Percentiles rank a stretch among this genome's conserved stretches.
Conservation (phyloP, 2,329 filamentous ascomycete species). For the Claviceps maximensis region DNA sequence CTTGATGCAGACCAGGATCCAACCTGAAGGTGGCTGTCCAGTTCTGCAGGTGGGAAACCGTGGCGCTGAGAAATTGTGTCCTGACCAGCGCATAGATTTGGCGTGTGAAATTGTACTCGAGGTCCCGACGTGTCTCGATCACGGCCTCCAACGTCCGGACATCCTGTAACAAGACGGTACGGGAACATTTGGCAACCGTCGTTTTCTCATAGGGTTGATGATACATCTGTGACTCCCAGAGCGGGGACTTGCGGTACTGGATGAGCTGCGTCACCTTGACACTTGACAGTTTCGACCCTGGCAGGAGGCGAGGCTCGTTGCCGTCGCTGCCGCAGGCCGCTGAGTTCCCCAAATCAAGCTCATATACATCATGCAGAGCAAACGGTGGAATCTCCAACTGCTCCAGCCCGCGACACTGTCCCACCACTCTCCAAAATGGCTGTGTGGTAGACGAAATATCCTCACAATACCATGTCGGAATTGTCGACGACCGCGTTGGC, state of each 20-base stretch:
- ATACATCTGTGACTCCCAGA: not conserved
- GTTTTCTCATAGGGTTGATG: not conserved
- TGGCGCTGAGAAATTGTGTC: not conserved
- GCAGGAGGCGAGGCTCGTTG: not conserved
- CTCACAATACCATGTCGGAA: not conserved
- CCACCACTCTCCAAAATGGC: not conserved
- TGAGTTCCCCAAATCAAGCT: not conserved
- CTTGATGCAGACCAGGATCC: not conserved
- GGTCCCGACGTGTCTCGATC: not conserved
- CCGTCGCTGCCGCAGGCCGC: not conserved
- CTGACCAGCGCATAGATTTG: not conserved
- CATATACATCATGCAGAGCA: not conserved
- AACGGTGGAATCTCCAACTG: not conserved
- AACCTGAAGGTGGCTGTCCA: not conserved
- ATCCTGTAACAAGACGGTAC: not conserved
- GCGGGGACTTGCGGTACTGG: not conserved
- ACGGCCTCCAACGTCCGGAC: not conserved
- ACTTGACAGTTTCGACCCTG: not conserved
- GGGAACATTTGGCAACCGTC: not conserved
- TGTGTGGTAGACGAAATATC: not conserved
- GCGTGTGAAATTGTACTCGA: not conserved
- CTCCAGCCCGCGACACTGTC: not conserved
- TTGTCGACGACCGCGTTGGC: not conserved
- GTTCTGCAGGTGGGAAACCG: not conserved
- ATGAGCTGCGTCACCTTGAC: not conserved